Percentiles rank a stretch among this genome's conserved stretches.
Conservation (phyloP, 2,329 filamentous ascomycete species). For the Diaporthe nobilis region DNA sequence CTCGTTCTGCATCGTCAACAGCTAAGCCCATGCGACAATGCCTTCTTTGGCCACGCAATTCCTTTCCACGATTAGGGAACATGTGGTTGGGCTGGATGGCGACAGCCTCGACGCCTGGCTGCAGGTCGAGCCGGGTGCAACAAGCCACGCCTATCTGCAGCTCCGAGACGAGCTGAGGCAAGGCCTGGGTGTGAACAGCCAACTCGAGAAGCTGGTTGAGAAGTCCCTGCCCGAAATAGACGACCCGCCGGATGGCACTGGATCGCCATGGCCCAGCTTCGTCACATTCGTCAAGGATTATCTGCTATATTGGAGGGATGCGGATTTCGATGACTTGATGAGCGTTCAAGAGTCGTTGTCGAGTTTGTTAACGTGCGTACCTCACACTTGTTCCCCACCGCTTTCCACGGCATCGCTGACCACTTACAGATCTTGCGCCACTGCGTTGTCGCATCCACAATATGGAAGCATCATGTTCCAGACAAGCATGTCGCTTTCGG, state of each 20-base stretch:
- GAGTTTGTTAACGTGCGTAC: slow-evolving; percentile 78
- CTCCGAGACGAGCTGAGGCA: slow-evolving; percentile 77
- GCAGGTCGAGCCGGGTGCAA: slow-evolving; percentile 79
- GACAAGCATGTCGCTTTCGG: slow-evolving; percentile 85
- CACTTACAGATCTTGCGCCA: slow-evolving; percentile 78
- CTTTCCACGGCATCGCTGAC: neutral
- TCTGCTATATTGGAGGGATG: slow-evolving; percentile 83
- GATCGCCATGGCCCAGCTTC: slow-evolving; percentile 82
- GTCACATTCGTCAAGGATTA: slow-evolving; percentile 86
- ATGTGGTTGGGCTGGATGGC: slow-evolving; percentile 76
- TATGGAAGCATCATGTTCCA: slow-evolving; percentile 87
- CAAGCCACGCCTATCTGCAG: slow-evolving; percentile 70
- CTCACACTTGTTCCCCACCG: slow-evolving; percentile 40
- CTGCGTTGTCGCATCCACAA: slow-evolving; percentile 83
- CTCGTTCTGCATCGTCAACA: neutral
- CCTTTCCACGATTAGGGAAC: slow-evolving; percentile 72
- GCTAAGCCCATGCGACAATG: slow-evolving; percentile 58
- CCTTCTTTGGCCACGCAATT: slow-evolving; percentile 75
- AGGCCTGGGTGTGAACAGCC: slow-evolving; percentile 57
- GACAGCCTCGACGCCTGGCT: slow-evolving; percentile 77
- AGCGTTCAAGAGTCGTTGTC: slow-evolving; percentile 82
- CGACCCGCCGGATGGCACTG: slow-evolving; percentile 73
- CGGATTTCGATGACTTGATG: slow-evolving; percentile 81
- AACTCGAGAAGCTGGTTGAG: slow-evolving; percentile 75
- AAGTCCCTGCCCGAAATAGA: slow-evolving; percentile 75